phyloP scores from a whole-genome alignment of 345 rosid species.

The Syzygium grande region DNA sequence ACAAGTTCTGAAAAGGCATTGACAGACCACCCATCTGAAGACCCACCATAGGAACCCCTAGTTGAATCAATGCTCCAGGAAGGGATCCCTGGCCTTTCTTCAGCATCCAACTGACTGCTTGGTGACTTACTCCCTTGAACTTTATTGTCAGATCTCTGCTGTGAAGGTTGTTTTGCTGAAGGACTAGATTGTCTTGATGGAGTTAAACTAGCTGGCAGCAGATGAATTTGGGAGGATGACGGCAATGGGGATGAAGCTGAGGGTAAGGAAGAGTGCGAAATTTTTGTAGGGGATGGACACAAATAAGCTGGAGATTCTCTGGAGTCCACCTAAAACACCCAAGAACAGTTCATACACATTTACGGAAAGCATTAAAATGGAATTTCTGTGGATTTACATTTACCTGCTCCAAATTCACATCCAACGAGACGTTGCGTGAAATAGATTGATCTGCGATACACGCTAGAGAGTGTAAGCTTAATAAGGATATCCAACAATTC shows the following conservation, averaged over 20 bases:
- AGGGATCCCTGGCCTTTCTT: conserved; percentile 35
- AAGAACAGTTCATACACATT: neutral
- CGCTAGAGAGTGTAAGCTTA: neutral
- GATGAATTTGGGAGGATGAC: conserved; percentile 37
- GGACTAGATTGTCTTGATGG: conserved; percentile 27
- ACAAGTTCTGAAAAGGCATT: conserved; percentile 75
- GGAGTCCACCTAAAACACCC: conserved; percentile 34
- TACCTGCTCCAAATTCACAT: conserved; percentile 66
- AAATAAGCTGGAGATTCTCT: conserved; percentile 40
- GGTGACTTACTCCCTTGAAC: conserved; percentile 34
- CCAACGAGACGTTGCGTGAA: conserved; percentile 52
- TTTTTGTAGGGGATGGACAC: conserved; percentile 41
- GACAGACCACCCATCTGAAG: conserved; percentile 85
- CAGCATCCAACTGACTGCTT: conserved; percentile 21
- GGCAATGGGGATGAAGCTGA: conserved; percentile 65
- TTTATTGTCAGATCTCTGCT: conserved; percentile 33
- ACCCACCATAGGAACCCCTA: conserved; percentile 44
- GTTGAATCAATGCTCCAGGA: conserved; percentile 50
- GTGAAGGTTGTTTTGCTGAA: conserved; percentile 26
- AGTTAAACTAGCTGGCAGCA: conserved; percentile 33
- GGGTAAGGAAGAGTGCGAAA: conserved; percentile 60
- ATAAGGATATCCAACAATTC: neutral
- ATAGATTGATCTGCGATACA: conserved; percentile 58
- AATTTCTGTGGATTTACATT: conserved; percentile 2
- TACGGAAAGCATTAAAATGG: neutral